Evolutionary conservation across 2,329 filamentous ascomycete species (phyloP).

Genomic region (Fusarium floridanum): DNA sequence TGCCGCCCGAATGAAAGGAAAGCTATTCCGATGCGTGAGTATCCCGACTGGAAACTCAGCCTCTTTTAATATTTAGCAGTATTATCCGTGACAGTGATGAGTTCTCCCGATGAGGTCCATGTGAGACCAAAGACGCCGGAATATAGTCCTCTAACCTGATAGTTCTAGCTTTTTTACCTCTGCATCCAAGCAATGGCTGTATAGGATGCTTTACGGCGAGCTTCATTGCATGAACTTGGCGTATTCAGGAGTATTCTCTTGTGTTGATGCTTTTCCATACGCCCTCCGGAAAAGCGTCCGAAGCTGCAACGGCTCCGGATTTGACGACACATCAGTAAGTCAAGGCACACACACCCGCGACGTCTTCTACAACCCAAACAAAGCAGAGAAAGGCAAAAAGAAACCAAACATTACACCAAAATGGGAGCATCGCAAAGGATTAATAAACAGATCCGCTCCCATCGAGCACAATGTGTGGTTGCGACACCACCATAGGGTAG

Average conservation of each 20-base stretch:
- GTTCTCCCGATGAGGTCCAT: neutral
- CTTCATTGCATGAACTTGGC: neutral
- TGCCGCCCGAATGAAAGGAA: slow-evolving; percentile 26
- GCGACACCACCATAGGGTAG: slow-evolving; percentile 8
- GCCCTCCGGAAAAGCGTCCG: neutral
- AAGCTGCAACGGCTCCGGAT: neutral
- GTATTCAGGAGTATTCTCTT: neutral
- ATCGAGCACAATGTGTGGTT: neutral
- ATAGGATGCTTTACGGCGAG: neutral
- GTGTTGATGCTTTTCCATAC: neutral
- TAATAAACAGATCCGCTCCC: neutral
- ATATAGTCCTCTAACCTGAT: neutral
- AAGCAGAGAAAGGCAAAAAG: neutral
- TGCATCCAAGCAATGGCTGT: neutral
- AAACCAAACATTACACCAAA: neutral
- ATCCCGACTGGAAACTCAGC: neutral
- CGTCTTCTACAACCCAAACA: neutral
- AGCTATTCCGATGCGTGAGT: slow-evolving; percentile 10
- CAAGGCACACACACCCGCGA: neutral
- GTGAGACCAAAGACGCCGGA: neutral
- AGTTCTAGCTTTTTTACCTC: neutral
- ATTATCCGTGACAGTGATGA: neutral
- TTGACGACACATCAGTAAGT: neutral
- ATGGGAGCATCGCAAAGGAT: neutral
- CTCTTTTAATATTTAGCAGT: neutral